Conservation (phyloP, 495 filamentous ascomycete genomes). For the Astrocystis sublimbata region DNA sequence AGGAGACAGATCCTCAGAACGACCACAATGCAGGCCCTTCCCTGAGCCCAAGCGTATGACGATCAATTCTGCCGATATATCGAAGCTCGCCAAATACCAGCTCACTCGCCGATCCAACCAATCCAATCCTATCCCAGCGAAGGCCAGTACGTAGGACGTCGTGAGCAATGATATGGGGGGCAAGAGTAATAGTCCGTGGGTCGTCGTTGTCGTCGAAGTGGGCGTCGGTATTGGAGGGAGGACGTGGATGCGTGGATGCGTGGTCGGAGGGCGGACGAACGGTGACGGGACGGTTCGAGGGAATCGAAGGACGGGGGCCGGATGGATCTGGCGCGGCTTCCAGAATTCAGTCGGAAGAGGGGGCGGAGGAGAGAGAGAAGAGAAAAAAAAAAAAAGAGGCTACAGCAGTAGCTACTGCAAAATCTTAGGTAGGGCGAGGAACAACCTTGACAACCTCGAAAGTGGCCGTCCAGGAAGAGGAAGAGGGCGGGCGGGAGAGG, state of each 20-base stretch:
- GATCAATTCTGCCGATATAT: background rate
- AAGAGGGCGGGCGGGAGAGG: no score
- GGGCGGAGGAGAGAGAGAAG: no score
- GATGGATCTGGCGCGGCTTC: background rate
- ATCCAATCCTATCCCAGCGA: background rate
- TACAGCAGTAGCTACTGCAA: slow-evolving; percentile 1
- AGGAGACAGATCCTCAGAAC: background rate
- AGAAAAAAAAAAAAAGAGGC: background rate
- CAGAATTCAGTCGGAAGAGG: background rate
- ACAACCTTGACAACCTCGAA: no score
- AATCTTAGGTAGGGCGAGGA: slow-evolving; percentile 11
- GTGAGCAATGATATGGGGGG: background rate
- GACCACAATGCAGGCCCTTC: background rate
- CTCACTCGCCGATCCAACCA: background rate
- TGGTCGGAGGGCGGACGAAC: background rate
- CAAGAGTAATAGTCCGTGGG: background rate
- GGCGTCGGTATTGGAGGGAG: background rate
- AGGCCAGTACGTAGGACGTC: background rate
- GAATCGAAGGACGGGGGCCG: slow-evolving; percentile 9
- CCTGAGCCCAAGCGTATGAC: background rate
- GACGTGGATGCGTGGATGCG: background rate
- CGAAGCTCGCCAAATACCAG: slow-evolving; percentile 8
- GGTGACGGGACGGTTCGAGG: background rate
- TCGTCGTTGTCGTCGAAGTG: background rate
- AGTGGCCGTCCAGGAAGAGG: background rate